Evolutionary conservation across 2,329 filamentous ascomycete species (phyloP).

Genomic region (Xylaria sp.): DNA sequence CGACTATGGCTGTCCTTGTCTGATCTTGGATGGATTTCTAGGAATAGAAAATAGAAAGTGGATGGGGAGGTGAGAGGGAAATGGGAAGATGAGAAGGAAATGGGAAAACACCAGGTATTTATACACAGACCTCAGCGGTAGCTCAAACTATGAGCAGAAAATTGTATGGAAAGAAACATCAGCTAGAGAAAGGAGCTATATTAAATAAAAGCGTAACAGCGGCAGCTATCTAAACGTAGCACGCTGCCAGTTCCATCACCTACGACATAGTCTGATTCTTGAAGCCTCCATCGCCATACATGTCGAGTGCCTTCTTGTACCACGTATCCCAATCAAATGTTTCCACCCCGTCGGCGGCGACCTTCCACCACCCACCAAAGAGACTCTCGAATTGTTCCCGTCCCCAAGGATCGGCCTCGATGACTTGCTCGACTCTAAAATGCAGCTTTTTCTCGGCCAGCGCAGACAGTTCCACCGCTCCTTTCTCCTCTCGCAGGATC

Average conservation of each 20-base stretch:
- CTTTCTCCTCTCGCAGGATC: conserved; percentile 30
- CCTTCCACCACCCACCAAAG: conserved; percentile 33
- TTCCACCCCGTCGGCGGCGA: conserved; percentile 21
- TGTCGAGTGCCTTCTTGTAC: conserved; percentile 31
- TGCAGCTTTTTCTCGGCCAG: conserved; percentile 34
- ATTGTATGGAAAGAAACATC: no score
- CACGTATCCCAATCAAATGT: conserved; percentile 32
- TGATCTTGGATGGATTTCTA: conserved; percentile 17
- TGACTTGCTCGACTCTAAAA: conserved; percentile 34
- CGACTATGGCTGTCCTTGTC: conserved; percentile 21
- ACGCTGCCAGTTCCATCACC: no score
- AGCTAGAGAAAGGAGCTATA: no score
- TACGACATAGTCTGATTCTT: conserved; percentile 7
- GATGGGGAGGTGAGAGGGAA: conserved; percentile 5
- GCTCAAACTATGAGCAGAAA: neutral
- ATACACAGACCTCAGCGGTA: conserved; percentile 8
- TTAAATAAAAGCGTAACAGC: no score
- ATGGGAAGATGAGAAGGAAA: neutral
- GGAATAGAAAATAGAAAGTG: conserved; percentile 7
- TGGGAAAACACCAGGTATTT: conserved; percentile 5
- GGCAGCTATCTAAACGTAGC: no score
- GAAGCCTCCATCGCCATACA: conserved; percentile 31
- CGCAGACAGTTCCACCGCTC: conserved; percentile 27
- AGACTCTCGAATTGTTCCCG: conserved; percentile 20
- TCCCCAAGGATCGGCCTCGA: conserved; percentile 30